Evolutionary conservation across 164 flowering plant species (phyloP).

Genomic region (Sextonia rubra): DNA sequence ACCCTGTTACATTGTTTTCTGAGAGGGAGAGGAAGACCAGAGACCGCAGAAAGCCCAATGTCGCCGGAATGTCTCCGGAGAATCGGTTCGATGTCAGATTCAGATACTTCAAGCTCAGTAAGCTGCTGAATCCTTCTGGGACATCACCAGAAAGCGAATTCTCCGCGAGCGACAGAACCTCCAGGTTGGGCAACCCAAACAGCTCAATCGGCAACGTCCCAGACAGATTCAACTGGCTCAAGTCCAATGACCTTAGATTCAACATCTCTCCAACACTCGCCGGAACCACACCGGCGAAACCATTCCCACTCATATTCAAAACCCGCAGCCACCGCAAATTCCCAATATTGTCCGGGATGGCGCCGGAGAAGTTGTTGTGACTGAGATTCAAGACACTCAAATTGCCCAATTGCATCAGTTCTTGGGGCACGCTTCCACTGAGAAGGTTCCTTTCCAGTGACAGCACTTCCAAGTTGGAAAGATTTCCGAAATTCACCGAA

Average conservation of each 20-base stretch:
- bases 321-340: conserved; percentile 30
- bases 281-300: conserved; percentile 58
- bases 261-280: conserved; percentile 40
- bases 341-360: conserved; percentile 33
- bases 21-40: conserved; percentile 47
- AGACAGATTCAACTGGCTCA: conserved; percentile 53
- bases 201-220: conserved; percentile 61
- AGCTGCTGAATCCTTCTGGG: conserved; percentile 73
- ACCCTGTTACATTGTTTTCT: conserved; percentile 32
- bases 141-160: conserved; percentile 53
- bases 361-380: conserved; percentile 43
- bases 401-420: conserved; percentile 39
- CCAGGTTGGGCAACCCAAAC: conserved; percentile 59
- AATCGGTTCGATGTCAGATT: conserved; percentile 53
- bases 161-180: conserved; percentile 48
- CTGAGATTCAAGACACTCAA: conserved; percentile 47
- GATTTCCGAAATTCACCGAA: conserved; percentile 30
- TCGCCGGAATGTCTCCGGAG: conserved; percentile 47
- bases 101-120: conserved; percentile 36
- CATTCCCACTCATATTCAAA: conserved; percentile 52
- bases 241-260: conserved; percentile 46
- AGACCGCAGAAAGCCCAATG: conserved; percentile 46
- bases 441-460: conserved; percentile 47
- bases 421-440: conserved; percentile 42
- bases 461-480: conserved; percentile 33